Base-by-base conservation (phyloP, 768 basidiomycete species). In the Tephrocybe rancida region DNA sequence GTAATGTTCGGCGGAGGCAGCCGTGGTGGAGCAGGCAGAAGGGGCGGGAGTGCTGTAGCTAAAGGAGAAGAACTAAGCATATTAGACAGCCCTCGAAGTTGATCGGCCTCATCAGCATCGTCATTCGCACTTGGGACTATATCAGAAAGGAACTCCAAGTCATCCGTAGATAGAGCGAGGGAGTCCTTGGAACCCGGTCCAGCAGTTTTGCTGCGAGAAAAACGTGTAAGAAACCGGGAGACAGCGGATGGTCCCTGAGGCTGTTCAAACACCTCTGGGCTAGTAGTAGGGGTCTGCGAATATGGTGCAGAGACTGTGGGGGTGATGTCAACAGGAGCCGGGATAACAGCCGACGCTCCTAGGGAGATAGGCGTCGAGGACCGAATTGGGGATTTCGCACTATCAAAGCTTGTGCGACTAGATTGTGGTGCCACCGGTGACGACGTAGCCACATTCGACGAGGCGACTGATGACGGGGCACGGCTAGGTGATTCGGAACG, bases 121-220 rank as follows among this genome's bases (percentile, higher is more conserved):
- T 83, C 81, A 44, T 59, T 65, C 10, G 76, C 77, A 57, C 78
- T 80, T 3, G 87, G 86, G 9, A 82, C 87, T 50, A 82, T 78
- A 65, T 86, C 88, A 29, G 82, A 83, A 18, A 96, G 76, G 64
- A 89, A 95, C 58, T 92, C 87, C 25, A 96, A 75, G 65, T 96
- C 94, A 53, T 90, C 85, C 1, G 82, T 75, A 14, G 90, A 90
- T 16, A 95, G 76, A 11, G 90, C 81, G 29, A 95, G 67, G 26
- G 88, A 84, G 46, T 77, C 78, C 43, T 75, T 74, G 27, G 72
- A 69, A 48, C 60, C 77, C 44, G 73, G 52, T 24, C 64, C 56
- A 3, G 69, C 55, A 18, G 73, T 59, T 43, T 71, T 75, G 24
- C 70, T 69, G 19, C 84, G 80, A 7, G 84, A 85, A 67, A 95